Base-by-base conservation (phyloP, 2,329 filamentous ascomycete species). In the Neopestalotiopsis rosae region DNA sequence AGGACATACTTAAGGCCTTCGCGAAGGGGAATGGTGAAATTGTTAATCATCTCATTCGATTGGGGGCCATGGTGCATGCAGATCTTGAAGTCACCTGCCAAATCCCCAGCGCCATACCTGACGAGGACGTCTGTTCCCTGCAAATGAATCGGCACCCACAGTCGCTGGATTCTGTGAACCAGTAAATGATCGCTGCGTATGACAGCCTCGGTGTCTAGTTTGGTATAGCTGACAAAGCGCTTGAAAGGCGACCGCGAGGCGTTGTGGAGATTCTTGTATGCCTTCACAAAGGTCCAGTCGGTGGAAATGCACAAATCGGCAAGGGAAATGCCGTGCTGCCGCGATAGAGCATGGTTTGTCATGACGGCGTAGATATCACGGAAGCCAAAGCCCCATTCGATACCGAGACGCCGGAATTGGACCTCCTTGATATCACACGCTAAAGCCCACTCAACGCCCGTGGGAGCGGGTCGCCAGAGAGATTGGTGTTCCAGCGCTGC, bases 11-110 rank as follows among this genome's bases (percentile, higher is more conserved):
- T 62, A 5, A 68, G 42, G 24, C 65, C 66, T 4, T 67, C 57
- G 17, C 65, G 12, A 17, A 71, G 40, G 7, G 69, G 69, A 12
- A 61, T 34, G 34, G 67, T 56, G 62, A 71, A 68, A n/a, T 68
- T 69, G 20, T 32, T 10, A 9, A 71, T 69, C 69, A 71, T 71
- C 17, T 69, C 65, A n/a, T 61, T 38, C 38, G 42, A 40, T 14
- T 34, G 40, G 2, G 62, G 65, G 20, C 40, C 58, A 30, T 68
- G 66, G 49, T 71, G 69, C 28, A 62, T 40, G 59, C 69, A 71
- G 34, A 71, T 71, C 57, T 66, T 69, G 61, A 69, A 67, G 63
- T 71, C 69, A 4, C 68, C 63, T 34, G 68, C 69, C 14, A 69
- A 42, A 32, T 69, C 45, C 12, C 69, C 69, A 17, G 67, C 24